A percentile compares a stretch with the other conserved stretches of the same genome.
These are phyloP conservation scores for Saprolegnia parasitica DNA, from an alignment of 352 stramenopile species.

Conservation along the genomic window DNA sequence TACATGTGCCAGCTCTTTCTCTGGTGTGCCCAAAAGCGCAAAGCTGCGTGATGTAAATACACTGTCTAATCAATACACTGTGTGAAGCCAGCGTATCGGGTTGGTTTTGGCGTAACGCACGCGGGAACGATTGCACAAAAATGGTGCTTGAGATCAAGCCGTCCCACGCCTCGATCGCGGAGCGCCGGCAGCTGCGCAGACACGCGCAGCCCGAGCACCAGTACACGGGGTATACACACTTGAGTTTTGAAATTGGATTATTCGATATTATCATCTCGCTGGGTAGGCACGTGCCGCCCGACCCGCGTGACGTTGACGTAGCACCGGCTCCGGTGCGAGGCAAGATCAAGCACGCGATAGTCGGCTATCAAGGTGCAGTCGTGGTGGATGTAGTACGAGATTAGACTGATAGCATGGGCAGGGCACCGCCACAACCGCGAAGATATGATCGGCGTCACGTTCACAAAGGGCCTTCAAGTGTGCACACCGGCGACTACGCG, in stretches of 20 bases:
- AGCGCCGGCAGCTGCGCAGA: constrained; percentile 66
- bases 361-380: constrained; percentile 27
- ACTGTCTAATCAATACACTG: not conserved
- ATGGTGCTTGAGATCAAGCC: constrained; percentile 27
- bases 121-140: not conserved
- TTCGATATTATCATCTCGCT: too few species aligned
- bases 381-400: too few species aligned
- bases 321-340: not conserved
- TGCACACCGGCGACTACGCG: not conserved
- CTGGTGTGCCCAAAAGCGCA: constrained; percentile 17
- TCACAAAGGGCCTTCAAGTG: constrained; percentile 47
- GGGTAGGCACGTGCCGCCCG: constrained; percentile 26
- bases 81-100: not conserved
- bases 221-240: constrained; percentile 42
- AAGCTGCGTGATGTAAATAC: not conserved
- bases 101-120: not conserved
- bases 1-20: not conserved
- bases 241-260: not conserved
- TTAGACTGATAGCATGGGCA: too few species aligned
- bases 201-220: constrained; percentile 56
- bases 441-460: constrained; percentile 64
- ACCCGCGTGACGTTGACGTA: constrained; percentile 6
- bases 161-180: constrained; percentile 39
- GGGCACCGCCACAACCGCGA: constrained; percentile 53
- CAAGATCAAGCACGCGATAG: constrained; percentile 35